phyloP scores from a whole-genome alignment of 1,284 basidiomycete species.

The Rhizopogon hawkerae region DNA sequence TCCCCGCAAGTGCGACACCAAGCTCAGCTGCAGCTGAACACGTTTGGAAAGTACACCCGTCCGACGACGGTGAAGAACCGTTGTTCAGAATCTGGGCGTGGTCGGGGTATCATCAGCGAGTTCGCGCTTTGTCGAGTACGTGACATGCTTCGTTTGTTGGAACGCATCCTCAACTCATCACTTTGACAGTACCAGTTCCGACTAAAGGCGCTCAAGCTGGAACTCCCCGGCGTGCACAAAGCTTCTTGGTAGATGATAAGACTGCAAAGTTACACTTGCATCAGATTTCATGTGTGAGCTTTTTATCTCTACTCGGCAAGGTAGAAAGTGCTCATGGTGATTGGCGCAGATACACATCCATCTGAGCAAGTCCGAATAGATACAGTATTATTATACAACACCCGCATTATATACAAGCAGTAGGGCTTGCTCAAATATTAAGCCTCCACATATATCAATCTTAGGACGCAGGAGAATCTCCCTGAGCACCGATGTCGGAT shows the following conservation, averaged over 20 bases:
- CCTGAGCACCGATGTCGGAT: slow-evolving; percentile 44
- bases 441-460: neutral
- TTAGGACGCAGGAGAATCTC: slow-evolving; percentile 30
- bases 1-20: slow-evolving; percentile 85
- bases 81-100: slow-evolving; percentile 77
- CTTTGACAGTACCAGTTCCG: slow-evolving; percentile 77
- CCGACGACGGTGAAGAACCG: slow-evolving; percentile 83
- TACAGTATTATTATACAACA: neutral
- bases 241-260: slow-evolving; percentile 69
- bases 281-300: neutral
- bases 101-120: slow-evolving; percentile 80
- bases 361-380: neutral
- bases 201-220: slow-evolving; percentile 67
- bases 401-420: neutral
- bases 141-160: neutral
- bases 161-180: neutral
- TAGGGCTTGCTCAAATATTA: neutral
- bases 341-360: neutral
- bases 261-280: too few species aligned
- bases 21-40: slow-evolving; percentile 91
- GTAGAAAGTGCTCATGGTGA: neutral
- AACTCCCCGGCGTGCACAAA: slow-evolving; percentile 82
- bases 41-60: slow-evolving; percentile 75
- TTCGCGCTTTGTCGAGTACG: slow-evolving; percentile 83
- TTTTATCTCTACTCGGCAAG: neutral